A percentile compares a stretch with the other conserved stretches of the same genome.
phyloP scores from a whole-genome alignment of 2,329 filamentous ascomycete species.

The Myriosclerotinia curreyana region DNA sequence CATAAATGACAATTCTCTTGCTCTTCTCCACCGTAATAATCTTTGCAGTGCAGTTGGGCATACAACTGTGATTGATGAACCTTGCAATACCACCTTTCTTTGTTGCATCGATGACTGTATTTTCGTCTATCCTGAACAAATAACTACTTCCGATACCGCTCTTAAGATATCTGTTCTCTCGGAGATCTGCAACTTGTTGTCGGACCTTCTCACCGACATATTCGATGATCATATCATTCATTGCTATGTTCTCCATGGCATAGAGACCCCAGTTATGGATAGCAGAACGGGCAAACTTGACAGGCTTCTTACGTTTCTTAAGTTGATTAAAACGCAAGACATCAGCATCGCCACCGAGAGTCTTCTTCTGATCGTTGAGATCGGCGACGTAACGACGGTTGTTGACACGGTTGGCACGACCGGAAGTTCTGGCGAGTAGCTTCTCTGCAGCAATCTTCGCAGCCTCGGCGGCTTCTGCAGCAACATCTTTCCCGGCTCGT shows the following conservation, averaged over 20 bases:
- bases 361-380: constrained; percentile 91
- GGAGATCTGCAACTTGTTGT: constrained; percentile 94
- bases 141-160: constrained; percentile 97
- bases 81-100: constrained; percentile 97
- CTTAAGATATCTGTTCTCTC: constrained; percentile 87
- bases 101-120: constrained; percentile 94
- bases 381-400: constrained; percentile 93
- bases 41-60: constrained; percentile 97
- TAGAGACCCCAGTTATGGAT: constrained; percentile 99
- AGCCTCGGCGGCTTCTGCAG: constrained; percentile 64
- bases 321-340: constrained; percentile 97
- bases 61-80: constrained; percentile 98
- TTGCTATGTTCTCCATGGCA: constrained; percentile 93
- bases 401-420: constrained; percentile 89
- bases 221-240: constrained; percentile 99
- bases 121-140: constrained; percentile 96
- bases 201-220: constrained; percentile 97
- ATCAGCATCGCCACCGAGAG: constrained; percentile 77
- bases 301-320: constrained; percentile 98
- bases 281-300: constrained; percentile 94
- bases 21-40: constrained; percentile 99
- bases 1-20: constrained; percentile 98
- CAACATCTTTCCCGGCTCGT: constrained; percentile 64
- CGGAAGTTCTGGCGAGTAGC: constrained; percentile 80
- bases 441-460: constrained; percentile 76